Evolutionary conservation across 2,329 filamentous ascomycete species (phyloP).

Genomic region (Phaeomoniella chlamydospora): DNA sequence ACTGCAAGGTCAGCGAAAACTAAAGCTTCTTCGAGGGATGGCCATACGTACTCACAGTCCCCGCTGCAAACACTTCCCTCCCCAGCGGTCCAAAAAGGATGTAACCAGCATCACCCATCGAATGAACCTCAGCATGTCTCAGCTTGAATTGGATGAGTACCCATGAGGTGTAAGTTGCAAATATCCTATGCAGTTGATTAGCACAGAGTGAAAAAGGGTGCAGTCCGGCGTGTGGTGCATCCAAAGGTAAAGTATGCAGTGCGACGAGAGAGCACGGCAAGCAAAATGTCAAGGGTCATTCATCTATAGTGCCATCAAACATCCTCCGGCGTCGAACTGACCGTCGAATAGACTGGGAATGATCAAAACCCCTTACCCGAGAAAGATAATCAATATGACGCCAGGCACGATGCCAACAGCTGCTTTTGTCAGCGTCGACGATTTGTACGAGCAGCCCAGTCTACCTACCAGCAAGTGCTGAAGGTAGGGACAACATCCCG

Average conservation of each 20-base stretch:
- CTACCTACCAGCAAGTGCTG: constrained; percentile 19
- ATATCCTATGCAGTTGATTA: constrained; percentile 13
- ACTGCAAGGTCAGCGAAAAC: constrained; percentile 10
- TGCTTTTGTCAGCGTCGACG: too few species aligned
- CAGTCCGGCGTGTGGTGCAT: too few species aligned
- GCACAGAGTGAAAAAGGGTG: too few species aligned
- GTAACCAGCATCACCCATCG: constrained; percentile 40
- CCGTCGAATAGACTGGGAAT: too few species aligned
- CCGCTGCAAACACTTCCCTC: constrained; percentile 32
- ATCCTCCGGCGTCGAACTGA: too few species aligned
- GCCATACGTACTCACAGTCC: constrained; percentile 25
- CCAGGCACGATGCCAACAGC: constrained; percentile 38
- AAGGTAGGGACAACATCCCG: constrained; percentile 39
- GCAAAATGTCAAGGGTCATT: too few species aligned
- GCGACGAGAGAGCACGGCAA: too few species aligned
- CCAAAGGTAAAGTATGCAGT: too few species aligned
- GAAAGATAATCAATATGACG: constrained; percentile 34
- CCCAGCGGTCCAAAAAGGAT: constrained; percentile 39
- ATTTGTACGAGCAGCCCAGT: too few species aligned
- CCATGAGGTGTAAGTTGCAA: constrained; percentile 36
- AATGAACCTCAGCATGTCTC: constrained; percentile 39
- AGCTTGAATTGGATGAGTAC: constrained; percentile 39
- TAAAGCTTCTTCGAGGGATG: not conserved
- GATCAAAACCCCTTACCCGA: constrained; percentile 25
- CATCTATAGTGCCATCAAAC: too few species aligned